Conservation (phyloP, 2,329 filamentous ascomycete species). For the Botrytis sinoallii region DNA sequence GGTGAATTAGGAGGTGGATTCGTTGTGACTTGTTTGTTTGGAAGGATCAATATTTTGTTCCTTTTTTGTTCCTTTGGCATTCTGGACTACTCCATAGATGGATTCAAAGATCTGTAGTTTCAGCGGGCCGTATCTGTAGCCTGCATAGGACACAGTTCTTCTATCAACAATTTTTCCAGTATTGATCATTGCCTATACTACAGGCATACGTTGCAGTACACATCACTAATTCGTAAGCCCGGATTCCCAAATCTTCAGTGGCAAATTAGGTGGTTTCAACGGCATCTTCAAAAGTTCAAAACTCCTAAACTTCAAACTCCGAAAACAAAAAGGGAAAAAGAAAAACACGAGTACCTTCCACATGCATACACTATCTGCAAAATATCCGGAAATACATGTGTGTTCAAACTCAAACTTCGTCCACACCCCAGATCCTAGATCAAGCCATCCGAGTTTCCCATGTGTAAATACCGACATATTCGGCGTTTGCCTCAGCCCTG, state of each 20-base stretch:
- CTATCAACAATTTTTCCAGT: not conserved
- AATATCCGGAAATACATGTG: not conserved
- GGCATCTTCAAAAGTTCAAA: not conserved
- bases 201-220: not conserved
- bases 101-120: not conserved
- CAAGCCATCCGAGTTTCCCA: not conserved
- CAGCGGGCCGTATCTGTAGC: not conserved
- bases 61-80: not conserved
- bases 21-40: not conserved
- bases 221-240: not conserved
- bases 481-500: constrained; percentile 1
- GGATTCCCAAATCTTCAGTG: not conserved
- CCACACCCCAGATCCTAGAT: not conserved
- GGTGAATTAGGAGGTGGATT: not conserved
- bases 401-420: not conserved
- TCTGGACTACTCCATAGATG: not conserved
- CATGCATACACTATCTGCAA: not conserved
- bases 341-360: not conserved
- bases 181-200: not conserved
- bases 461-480: not conserved
- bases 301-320: not conserved
- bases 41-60: not conserved
- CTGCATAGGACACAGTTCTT: not conserved
- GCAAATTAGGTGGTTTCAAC: constrained; percentile 9
- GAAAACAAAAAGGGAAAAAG: not conserved